Evolutionary conservation across 2,329 filamentous ascomycete genomes (phyloP), one percentile per base, ranked within the genome.

Genomic region (Dactylonectria estremocensis): DNA sequence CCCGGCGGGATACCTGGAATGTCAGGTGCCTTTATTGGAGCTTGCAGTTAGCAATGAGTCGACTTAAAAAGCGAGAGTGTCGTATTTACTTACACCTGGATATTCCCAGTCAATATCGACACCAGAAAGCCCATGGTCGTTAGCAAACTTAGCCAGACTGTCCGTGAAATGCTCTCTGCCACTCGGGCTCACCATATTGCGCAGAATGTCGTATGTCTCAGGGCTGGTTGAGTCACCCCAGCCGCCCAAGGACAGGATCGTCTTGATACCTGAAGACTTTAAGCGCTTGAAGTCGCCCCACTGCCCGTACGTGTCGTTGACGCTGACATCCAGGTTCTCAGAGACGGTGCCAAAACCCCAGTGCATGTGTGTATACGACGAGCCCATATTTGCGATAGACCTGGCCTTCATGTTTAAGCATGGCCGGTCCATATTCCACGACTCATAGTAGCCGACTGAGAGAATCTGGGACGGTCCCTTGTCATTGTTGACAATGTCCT

Each of bases 31-130:
- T 45, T 45, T 45, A 16, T 45, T 18, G 16, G 40, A 45, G 40
- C 16, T 20, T 45, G 40, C 40, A 4, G 4, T 40, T 18, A 45
- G 40, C 40, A 45, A 45, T 45, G n/a, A 18, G 16, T 45, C 2
- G n/a, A 45, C 7, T 45, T 45, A 8, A 45, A 45, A 18, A 18
- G 40, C n/a, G 9, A 18, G n/a, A 8, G 3, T 18, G 3, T 45
- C 9, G n/a, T 18, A 5, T 45, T 8, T 18, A 45, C 40, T 45
- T 45, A 18, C 16, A 22, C 71, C 74, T 18, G 77, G 77, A 43
- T 84, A 83, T 58, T 83, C 82, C 83, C 82, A 86, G 70, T 84
- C 81, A 18, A 83, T 67, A 52, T 83, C 81, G 4, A 83, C 68
- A 0, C 83, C 81, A 53, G 83, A 82, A 0, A 84, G 67, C 2